Evolutionary conservation across 2,329 filamentous ascomycete species (phyloP).

Genomic region (Fusarium equiseti): DNA sequence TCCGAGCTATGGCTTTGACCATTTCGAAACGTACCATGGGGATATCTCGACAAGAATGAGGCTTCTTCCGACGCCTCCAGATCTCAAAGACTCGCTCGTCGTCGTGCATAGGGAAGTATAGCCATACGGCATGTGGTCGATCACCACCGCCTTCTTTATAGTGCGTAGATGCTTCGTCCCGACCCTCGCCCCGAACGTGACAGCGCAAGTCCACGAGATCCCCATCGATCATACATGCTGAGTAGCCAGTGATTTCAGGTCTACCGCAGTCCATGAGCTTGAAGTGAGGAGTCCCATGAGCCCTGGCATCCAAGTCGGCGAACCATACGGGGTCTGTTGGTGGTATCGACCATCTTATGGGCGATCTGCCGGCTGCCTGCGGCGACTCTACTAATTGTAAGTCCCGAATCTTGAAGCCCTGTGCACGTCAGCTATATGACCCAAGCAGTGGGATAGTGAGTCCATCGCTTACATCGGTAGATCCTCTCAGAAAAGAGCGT

Average conservation of each 20-base stretch:
- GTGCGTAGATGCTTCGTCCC: background rate
- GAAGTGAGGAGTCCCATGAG: background rate
- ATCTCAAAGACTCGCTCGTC: slow-evolving; percentile 11
- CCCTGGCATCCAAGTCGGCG: slow-evolving; percentile 8
- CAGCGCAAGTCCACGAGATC: slow-evolving; percentile 12
- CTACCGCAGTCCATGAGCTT: slow-evolving; percentile 4
- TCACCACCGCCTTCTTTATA: slow-evolving; percentile 4
- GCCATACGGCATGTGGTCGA: slow-evolving; percentile 11
- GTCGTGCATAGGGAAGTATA: slow-evolving; percentile 9
- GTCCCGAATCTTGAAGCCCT: slow-evolving; percentile 18
- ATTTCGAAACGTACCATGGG: slow-evolving; percentile 1
- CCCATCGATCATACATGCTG: slow-evolving; percentile 12
- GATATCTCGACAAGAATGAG: slow-evolving; percentile 12
- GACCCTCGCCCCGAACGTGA: background rate
- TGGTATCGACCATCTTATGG: slow-evolving; percentile 13
- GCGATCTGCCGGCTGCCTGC: background rate
- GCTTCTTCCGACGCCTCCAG: slow-evolving; percentile 10
- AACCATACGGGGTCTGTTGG: background rate
- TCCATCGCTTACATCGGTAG: slow-evolving; percentile 3
- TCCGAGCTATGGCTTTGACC: accelerated
- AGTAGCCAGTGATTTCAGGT: slow-evolving; percentile 11
- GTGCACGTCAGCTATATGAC: background rate
- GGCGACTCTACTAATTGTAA: slow-evolving; percentile 1
- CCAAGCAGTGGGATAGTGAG: background rate
- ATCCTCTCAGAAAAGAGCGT: background rate